Evolutionary conservation across 208 protist genomes (phyloP), one percentile per base, ranked within the genome.

Genomic region (Trypanosoma congolense): DNA sequence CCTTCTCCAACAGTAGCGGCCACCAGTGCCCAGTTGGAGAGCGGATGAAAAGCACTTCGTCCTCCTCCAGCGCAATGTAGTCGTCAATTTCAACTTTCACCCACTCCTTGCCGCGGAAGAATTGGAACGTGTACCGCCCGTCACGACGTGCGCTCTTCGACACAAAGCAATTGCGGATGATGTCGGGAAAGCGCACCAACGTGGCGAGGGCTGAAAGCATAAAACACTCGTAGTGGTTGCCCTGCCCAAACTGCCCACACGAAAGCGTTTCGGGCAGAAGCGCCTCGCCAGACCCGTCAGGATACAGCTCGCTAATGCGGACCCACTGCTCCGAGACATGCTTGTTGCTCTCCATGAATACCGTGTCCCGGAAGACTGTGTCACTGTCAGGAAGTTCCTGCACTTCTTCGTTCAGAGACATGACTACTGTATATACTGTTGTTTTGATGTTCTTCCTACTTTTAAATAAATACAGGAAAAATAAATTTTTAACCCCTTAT

Each of bases 181-280:
- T 70, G 40, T 86, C 75, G 14, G 83, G 83, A 51, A 81, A 80
- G 24, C 63, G 63, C 28, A 91, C 65, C 12, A 91, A 66, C 14
- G 77, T 73, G 9, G 83, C 48, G 16, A 91, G 62, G 0, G 83
- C 66, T 4, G 83, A 83, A 2, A 86, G 70, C 75, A 86, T 85
- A 56, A 88, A 88, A 63, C 84, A 92, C 56, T 88, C 80, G 49
- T 76, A 92, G 78, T 92, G 84, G 46, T 82, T 79, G 22, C 84
- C 80, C 47, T 92, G 80, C 19, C 69, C 70, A 45, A 92, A 88
- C 58, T 88, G 80, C 24, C 83, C 80, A 31, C 77, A 64, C 19
- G 66, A 74, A 51, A 92, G 65, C 0, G 53, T 71, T 18, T 76
- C 42, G 3, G 80, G 80, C 19, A 92, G 73, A 29, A 92, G 71